Percentiles rank a stretch among this genome's conserved stretches.
Evolutionary conservation across 129 eudicot species (phyloP).

Genomic region (Arctium lappa): DNA sequence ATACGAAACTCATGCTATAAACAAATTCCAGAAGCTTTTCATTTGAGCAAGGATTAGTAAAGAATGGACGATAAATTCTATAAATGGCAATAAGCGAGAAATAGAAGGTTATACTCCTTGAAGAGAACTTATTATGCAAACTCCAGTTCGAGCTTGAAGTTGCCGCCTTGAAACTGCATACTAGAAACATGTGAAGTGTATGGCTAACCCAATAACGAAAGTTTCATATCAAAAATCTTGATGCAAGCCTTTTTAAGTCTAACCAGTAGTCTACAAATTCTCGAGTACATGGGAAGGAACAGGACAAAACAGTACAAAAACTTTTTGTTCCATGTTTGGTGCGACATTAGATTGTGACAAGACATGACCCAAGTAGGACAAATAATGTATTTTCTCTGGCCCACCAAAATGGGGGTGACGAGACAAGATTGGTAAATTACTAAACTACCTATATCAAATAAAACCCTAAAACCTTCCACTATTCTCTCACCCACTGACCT

Average conservation of each 20-base stretch:
- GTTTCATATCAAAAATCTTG: conserved; percentile 20
- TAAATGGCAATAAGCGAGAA: not conserved
- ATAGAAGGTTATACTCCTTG: conserved; percentile 9
- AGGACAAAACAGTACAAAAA: too few species aligned
- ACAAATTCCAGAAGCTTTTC: not conserved
- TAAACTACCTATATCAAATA: not conserved
- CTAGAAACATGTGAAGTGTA: too few species aligned
- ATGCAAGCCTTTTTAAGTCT: not conserved
- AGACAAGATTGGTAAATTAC: too few species aligned
- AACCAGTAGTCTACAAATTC: not conserved
- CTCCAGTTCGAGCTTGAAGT: conserved; percentile 32
- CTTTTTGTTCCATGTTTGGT: too few species aligned
- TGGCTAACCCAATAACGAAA: too few species aligned
- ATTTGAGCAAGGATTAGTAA: not conserved
- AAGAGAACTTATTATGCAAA: conserved; percentile 22
- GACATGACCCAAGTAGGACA: too few species aligned
- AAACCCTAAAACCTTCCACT: not conserved
- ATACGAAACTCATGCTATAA: not conserved
- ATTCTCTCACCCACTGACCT: not conserved
- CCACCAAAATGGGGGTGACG: too few species aligned
- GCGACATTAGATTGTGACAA: too few species aligned
- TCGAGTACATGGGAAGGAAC: not conserved
- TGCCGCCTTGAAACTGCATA: conserved; percentile 38
- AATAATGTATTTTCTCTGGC: too few species aligned
- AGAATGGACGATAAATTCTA: not conserved